phyloP scores from a whole-genome alignment of 2,329 filamentous ascomycete species.

The Fusarium albosuccineum region DNA sequence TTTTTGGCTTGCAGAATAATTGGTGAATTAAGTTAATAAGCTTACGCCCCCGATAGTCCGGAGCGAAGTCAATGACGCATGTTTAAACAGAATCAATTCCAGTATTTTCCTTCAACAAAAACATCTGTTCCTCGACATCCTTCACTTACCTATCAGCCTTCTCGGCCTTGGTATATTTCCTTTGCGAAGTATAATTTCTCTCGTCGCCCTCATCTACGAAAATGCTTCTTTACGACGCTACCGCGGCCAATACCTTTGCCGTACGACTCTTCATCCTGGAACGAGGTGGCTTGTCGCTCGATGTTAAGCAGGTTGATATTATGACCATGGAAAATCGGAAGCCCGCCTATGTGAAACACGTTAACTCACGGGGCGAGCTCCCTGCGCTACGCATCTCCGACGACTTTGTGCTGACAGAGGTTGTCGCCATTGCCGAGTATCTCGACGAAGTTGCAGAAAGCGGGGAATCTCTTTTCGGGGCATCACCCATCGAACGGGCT shows the following conservation, averaged over 20 bases:
- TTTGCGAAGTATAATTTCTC: too few relatives aligned
- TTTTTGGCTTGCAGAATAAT: too few relatives aligned
- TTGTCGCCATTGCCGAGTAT: conserved; percentile 15
- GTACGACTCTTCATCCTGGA: conserved; percentile 34
- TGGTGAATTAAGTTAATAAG: too few relatives aligned
- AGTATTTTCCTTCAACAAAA: too few relatives aligned
- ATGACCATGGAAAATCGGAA: conserved; percentile 27
- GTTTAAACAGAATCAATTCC: too few relatives aligned
- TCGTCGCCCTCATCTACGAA: too few relatives aligned
- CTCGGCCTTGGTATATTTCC: too few relatives aligned
- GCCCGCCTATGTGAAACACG: conserved; percentile 14
- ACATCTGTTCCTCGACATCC: too few relatives aligned
- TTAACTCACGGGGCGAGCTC: conserved; percentile 25
- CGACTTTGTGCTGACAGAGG: conserved; percentile 11
- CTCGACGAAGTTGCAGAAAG: conserved; percentile 4
- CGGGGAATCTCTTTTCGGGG: background rate
- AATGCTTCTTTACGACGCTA: conserved; percentile 26
- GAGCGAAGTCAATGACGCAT: too few relatives aligned
- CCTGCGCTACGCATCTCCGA: conserved; percentile 5
- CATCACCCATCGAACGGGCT: background rate
- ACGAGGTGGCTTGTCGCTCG: conserved; percentile 20
- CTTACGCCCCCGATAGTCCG: too few relatives aligned
- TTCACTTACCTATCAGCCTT: too few relatives aligned
- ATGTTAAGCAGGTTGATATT: conserved; percentile 23
- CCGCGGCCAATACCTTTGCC: conserved; percentile 18